Evolutionary conservation across 176 grass and related monocot species (phyloP), one percentile per base, ranked within the genome.

Genomic region (Tuctoria greenei): DNA sequence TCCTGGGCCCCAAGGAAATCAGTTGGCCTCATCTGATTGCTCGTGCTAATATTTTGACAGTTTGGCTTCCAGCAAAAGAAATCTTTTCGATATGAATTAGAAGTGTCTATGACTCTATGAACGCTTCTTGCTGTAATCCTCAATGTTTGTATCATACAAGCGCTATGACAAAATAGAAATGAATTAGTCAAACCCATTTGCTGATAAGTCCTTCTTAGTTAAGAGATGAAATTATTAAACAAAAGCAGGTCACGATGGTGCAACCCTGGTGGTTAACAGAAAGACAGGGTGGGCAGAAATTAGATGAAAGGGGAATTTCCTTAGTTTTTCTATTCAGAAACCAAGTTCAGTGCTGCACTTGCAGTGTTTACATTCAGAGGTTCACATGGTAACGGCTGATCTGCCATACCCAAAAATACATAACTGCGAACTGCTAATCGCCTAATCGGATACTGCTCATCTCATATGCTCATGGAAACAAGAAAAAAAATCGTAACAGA

Each of bases 111-210:
- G 15, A 36, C 31, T 66, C 26, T 49, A 56, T 10, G 25, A 52
- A 31, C 13, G 70, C 26, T 66, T 16, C 70, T 79, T 55, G 70
- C 39, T 62, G 31, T 47, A 68, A 63, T 76, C 69, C 65, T 83
- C n/a, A 36, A 59, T 34, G 54, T 59, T 20, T 67, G 71, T 73
- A 83, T 64, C 88, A 90, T 90, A 1, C 31, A 80, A 66, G 5
- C n/a, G 67, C 39, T 82, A 4, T 28, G 35, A n/a, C n/a, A 49
- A 56, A 72, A 60, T 15, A 52, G 7, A 80, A 47, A 7, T 20
- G 4, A 50, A 63, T 47, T 61, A 81, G 28, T 1, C 56, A 51
- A 21, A 20, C 40, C 3, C 2, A 20, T 34, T 18, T 54, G 31
- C 45, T 37, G 10, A 18, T 25, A 25, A 16, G 11, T 15, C 10